Evolutionary conservation across 2,329 filamentous ascomycete species (phyloP), one percentile per base, ranked within the genome.

Genomic region (Arthrinium phaeospermum): DNA sequence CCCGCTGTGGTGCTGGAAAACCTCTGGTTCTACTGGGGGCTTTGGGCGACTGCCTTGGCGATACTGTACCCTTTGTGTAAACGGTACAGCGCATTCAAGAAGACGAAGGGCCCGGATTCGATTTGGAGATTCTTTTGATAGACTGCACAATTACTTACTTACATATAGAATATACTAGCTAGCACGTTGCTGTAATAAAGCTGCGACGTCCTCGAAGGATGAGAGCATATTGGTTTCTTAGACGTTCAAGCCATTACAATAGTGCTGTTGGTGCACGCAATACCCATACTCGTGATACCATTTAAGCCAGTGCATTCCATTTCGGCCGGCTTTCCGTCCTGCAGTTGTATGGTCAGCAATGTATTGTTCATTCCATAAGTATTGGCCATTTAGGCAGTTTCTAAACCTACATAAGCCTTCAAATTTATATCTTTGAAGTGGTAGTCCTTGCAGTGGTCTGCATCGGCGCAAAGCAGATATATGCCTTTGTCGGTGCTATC

Each of bases 101-200:
- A 79, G 71, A 78, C 76, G 13, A 85, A 81, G 75, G 76, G 80
- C 1, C 78, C 81, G 0, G 83, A 86, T 72, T 86, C 84, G 3
- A 76, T 86, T 14, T 86, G 85, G 85, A 80, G 85, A 7, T 84
- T 86, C 73, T 86, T 86, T 73, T 86, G 79, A 67, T 74, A 27
- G 57, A 64, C 19, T 41, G 19, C 46, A 30, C 8, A 44, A 41
- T 6, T 41, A 61, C 37, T 41, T 41, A 8, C 37, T 41, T 61
- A 37, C 3, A 61, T 34, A 37, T 64, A 41, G 57, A 64, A 30
- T 57, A 34, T 27, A 64, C 30, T 37, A 37, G 57, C 19, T 4
- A 12, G 34, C 10, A 64, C 57, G 34, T 22, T n/a, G 19, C 3
- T 64, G 30, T 41, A 37, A 41, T 41, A 4, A 37, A 41, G n/a